Evolutionary conservation across 306 rosid species (phyloP).

Genomic region (Acacia melanoxylon): DNA sequence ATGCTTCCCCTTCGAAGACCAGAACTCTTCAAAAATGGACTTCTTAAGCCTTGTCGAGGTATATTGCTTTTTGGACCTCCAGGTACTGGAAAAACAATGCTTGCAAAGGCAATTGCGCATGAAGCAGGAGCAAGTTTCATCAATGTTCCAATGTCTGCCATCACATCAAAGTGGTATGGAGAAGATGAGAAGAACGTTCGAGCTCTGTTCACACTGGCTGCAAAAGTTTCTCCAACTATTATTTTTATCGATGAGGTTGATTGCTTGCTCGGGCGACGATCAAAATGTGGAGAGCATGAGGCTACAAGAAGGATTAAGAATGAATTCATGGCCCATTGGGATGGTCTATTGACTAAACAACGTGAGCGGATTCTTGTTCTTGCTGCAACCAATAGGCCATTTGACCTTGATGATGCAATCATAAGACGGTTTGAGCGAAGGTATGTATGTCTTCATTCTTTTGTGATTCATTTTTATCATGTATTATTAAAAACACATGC

Average conservation of each 20-base stretch:
- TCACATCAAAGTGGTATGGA: background rate
- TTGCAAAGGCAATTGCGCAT: background rate
- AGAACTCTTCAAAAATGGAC: background rate
- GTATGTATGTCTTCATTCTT: background rate
- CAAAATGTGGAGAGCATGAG: background rate
- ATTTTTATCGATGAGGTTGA: background rate
- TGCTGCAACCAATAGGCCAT: background rate
- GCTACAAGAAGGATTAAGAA: background rate
- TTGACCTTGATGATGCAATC: slow-evolving; percentile 2
- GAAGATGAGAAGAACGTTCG: background rate
- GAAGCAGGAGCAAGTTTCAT: background rate
- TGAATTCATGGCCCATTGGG: background rate
- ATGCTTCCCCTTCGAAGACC: background rate
- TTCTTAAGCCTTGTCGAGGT: background rate
- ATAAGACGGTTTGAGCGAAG: background rate
- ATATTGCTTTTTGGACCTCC: background rate
- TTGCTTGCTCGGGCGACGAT: background rate
- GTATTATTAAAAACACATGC: background rate
- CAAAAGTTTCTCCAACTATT: background rate
- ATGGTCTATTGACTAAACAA: background rate
- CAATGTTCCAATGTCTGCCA: background rate
- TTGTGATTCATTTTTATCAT: background rate
- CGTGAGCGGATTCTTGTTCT: background rate
- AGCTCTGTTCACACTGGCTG: background rate
- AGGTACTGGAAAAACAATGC: slow-evolving; percentile 1